Conservation (phyloP, 768 basidiomycete genomes). For the Lactarius hatsudake region DNA sequence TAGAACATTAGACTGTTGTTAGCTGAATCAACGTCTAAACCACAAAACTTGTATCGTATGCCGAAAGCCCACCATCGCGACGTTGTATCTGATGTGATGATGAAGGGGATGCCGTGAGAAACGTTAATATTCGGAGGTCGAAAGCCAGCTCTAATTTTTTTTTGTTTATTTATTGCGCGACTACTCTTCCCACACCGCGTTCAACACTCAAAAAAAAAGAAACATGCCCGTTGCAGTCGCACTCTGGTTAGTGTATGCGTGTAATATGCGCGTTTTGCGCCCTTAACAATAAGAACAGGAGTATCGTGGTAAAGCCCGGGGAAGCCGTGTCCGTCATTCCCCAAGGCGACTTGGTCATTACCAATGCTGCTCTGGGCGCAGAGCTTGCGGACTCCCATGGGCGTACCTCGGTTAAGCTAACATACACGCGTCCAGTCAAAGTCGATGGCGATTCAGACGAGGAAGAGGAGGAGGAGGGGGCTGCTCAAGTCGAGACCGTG, state of each 20-base stretch:
- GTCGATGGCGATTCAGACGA: constrained; percentile 49
- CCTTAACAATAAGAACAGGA: constrained; percentile 44
- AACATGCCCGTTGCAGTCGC: constrained; percentile 62
- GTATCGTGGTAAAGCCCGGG: constrained; percentile 55
- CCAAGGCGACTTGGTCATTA: constrained; percentile 70
- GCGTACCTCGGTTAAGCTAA: constrained; percentile 66
- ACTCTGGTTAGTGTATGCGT: constrained; percentile 48
- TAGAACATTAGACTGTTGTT: constrained; percentile 82
- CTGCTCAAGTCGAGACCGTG: constrained; percentile 47
- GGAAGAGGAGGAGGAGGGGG: constrained; percentile 38
- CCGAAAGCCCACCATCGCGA: constrained; percentile 20
- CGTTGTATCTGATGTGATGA: constrained; percentile 25
- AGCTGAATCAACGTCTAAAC: not conserved
- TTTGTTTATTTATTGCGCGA: not conserved
- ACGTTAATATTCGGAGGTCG: constrained; percentile 39
- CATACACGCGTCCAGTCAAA: constrained; percentile 44
- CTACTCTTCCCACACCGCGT: constrained; percentile 4
- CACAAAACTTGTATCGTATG: not conserved
- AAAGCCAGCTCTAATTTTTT: constrained; percentile 1
- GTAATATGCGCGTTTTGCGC: constrained; percentile 7
- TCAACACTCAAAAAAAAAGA: constrained; percentile 11
- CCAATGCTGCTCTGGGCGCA: constrained; percentile 79
- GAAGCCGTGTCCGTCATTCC: constrained; percentile 55
- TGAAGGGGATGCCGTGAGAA: constrained; percentile 33
- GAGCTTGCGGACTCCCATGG: constrained; percentile 58